A percentile compares a stretch with the other conserved stretches of the same genome.
Evolutionary conservation across 1,284 basidiomycete genomes (phyloP).

Genomic region (Ceratobasidium theobromae): DNA sequence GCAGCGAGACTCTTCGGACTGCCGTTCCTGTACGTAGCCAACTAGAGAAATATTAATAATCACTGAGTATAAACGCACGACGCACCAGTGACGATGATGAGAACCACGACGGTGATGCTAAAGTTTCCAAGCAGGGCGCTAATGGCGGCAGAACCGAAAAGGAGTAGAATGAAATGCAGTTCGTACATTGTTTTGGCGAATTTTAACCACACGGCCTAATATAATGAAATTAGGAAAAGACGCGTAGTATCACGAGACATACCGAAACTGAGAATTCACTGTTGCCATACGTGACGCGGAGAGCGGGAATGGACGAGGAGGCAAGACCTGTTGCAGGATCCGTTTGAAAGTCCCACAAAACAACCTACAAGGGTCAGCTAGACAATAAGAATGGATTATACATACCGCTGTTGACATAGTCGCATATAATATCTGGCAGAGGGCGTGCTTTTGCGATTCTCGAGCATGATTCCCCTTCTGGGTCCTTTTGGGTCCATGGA

Average conservation of each 20-base stretch:
- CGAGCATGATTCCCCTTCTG: background rate
- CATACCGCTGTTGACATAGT: conserved; percentile 60
- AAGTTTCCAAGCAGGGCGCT: conserved; percentile 90
- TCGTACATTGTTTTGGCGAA: conserved; percentile 94
- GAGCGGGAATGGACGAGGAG: conserved; percentile 59
- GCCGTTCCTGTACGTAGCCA: conserved; percentile 92
- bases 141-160: conserved; percentile 84
- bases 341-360: conserved; percentile 65
- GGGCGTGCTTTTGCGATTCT: conserved; percentile 47
- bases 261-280: conserved; percentile 86
- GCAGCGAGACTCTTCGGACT: conserved; percentile 97
- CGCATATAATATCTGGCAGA: conserved; percentile 55
- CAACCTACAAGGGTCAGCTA: conserved; percentile 51
- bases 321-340: conserved; percentile 64
- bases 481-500: too few relatives aligned
- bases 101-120: conserved; percentile 90
- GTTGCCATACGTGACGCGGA: conserved; percentile 74
- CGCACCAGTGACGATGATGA: conserved; percentile 94
- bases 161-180: conserved; percentile 84
- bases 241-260: background rate
- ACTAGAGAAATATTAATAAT: conserved; percentile 52
- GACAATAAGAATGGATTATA: conserved; percentile 29
- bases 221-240: background rate
- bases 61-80: background rate
- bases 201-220: conserved; percentile 67